Percentiles rank a stretch among this genome's conserved stretches.
Conservation (phyloP, 192 early-diverging fungal genomes). For the Rhizoclosmatium sp. region DNA sequence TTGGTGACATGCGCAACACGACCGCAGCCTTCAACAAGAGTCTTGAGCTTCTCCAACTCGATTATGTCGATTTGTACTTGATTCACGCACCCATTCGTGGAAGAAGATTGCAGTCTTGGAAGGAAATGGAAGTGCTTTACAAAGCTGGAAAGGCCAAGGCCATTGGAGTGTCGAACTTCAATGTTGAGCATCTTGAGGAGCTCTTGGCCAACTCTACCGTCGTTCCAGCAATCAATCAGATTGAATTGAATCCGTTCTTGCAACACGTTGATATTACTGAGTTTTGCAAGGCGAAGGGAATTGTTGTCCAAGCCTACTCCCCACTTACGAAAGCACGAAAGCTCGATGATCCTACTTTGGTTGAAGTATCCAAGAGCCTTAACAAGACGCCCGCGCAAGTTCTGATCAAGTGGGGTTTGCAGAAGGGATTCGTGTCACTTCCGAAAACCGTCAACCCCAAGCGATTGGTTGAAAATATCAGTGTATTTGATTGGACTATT, state of each 20-base stretch:
- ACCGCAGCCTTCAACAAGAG: slow-evolving; percentile 62
- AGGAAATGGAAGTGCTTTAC: slow-evolving; percentile 80
- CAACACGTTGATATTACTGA: slow-evolving; percentile 77
- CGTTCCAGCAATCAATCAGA: slow-evolving; percentile 83
- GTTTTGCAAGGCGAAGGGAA: slow-evolving; percentile 72
- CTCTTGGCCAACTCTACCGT: slow-evolving; percentile 71
- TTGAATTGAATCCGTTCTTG: slow-evolving; percentile 83
- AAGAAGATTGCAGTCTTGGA: slow-evolving; percentile 67
- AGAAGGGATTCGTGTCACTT: slow-evolving; percentile 63
- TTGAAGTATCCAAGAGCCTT: slow-evolving; percentile 58
- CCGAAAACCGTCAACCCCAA: slow-evolving; percentile 62
- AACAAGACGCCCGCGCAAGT: slow-evolving; percentile 63
- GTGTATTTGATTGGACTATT: slow-evolving; percentile 67
- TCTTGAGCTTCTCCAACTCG: slow-evolving; percentile 57
- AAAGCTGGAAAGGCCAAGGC: slow-evolving; percentile 74
- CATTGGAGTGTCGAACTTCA: slow-evolving; percentile 89
- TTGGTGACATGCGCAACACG: slow-evolving; percentile 64
- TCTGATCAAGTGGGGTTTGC: slow-evolving; percentile 66
- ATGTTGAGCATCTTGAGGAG: slow-evolving; percentile 55
- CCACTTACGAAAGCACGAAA: slow-evolving; percentile 57
- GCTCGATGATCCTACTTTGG: slow-evolving; percentile 56
- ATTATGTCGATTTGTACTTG: slow-evolving; percentile 70
- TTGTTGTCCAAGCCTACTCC: slow-evolving; percentile 82
- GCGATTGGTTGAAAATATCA: slow-evolving; percentile 64
- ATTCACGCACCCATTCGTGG: slow-evolving; percentile 64